Base-by-base conservation (phyloP, 352 stramenopile species). In the Halophytophthora batemanensis region DNA sequence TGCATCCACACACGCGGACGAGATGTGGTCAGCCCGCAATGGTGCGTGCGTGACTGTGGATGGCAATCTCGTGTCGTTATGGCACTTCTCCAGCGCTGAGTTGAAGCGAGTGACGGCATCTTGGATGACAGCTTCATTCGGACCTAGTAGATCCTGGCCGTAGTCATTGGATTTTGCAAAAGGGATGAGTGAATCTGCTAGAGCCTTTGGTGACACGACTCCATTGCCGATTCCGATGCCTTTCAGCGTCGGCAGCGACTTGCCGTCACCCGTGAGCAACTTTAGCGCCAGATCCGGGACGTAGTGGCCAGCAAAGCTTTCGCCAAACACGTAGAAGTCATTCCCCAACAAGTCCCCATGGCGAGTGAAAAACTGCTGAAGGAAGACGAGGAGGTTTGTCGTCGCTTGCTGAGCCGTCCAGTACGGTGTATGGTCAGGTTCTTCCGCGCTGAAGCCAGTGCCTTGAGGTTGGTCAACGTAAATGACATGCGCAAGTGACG, bases 281-380 rank as follows among this genome's bases (percentile, higher is more conserved):
- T 74, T 71, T 18, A 78, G 68, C 3, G 83, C 79, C 38, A 98
- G 70, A 44, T 95, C 90, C 1, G 96, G 96, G 17, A 98, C 86
- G 56, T 98, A 99, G 46, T 98, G 92, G 1, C 96, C 96, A 2
- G 76, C 92, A 61, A 97, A 98, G 51, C 79, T 96, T 59, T 99
- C 96, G 33, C 96, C 96, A 38, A 96, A 97, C 34, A 98, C 71
- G 62, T 96, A 98, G 11, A 99, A 82, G 51, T 82, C 71, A 28
- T 72, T 77, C 14, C 18, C 22, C 38, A 47, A 63, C 11, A 91
- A 61, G 8, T 65, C 49, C 14, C 41, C 29, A 36, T 90, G 64
- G 11, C 59, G 48, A 1, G 53, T 18, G 45, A 82, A 90, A 55
- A 94, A 93, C 21, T 50, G 47, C 4, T 71, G 47, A 6, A 93